These are phyloP conservation scores for Wickerhamiella shivajii DNA, from an alignment of 805 yeast genomes.

Conservation along the genomic window DNA sequence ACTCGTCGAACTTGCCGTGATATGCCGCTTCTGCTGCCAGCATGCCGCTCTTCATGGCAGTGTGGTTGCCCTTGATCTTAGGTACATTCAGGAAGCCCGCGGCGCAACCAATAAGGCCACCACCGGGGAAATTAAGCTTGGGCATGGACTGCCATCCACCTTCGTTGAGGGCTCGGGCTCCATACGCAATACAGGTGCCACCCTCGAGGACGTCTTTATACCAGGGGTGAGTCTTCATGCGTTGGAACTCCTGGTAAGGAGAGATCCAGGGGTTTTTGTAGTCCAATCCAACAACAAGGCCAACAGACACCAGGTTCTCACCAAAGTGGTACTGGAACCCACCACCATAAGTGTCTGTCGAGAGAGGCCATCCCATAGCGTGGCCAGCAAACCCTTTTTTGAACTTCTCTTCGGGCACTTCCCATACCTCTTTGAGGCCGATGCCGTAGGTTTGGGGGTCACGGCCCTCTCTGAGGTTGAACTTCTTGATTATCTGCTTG, in stretches of 20 bases:
- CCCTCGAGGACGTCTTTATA: slow-evolving; percentile 62
- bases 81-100: slow-evolving; percentile 98
- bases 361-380: slow-evolving; percentile 77
- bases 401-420: slow-evolving; percentile 71
- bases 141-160: slow-evolving; percentile 96
- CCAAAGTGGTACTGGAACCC: slow-evolving; percentile 97
- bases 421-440: slow-evolving; percentile 97
- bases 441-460: slow-evolving; percentile 84
- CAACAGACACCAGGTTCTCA: slow-evolving; percentile 79
- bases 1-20: slow-evolving; percentile 37
- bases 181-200: slow-evolving; percentile 87
- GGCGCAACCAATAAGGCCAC: slow-evolving; percentile 83
- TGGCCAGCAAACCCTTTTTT: slow-evolving; percentile 71
- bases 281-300: slow-evolving; percentile 89
- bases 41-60: slow-evolving; percentile 93
- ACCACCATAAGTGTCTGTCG: slow-evolving; percentile 73
- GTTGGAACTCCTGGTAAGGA: slow-evolving; percentile 92
- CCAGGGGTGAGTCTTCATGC: slow-evolving; percentile 82
- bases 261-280: slow-evolving; percentile 89
- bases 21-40: slow-evolving; percentile 81
- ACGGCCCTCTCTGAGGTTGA: slow-evolving; percentile 45
- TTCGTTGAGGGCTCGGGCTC: slow-evolving; percentile 92
- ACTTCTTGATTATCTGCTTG: slow-evolving; percentile 59
- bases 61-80: slow-evolving; percentile 93
- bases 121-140: slow-evolving; percentile 85